Percentiles rank a stretch among this genome's conserved stretches.
Evolutionary conservation across 139 green algal genomes (phyloP).

Genomic region (Zygnema cylindricum): DNA sequence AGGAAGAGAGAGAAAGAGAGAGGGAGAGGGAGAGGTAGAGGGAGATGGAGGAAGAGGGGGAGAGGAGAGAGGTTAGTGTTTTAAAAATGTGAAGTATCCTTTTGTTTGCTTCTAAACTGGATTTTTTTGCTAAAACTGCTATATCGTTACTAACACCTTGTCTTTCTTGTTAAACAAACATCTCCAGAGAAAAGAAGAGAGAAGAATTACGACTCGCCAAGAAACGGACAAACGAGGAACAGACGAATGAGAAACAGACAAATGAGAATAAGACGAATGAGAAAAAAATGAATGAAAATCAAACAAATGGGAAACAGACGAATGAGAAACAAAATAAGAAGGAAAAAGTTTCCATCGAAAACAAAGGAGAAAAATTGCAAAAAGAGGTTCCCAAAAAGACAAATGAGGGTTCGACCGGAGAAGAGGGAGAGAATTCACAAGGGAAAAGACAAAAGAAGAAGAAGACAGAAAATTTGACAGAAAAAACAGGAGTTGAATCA

Average conservation of each 20-base stretch:
- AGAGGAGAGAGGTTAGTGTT: too few relatives aligned
- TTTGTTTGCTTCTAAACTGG: too few relatives aligned
- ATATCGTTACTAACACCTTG: too few relatives aligned
- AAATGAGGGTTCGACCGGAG: too few relatives aligned
- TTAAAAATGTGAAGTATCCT: too few relatives aligned
- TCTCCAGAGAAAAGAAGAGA: constrained; percentile 19
- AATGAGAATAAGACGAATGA: neutral
- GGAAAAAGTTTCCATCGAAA: neutral
- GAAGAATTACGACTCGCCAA: neutral
- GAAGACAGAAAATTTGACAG: neutral
- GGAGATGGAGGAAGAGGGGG: too few relatives aligned
- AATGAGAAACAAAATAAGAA: neutral
- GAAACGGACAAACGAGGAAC: neutral
- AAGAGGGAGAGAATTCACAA: too few relatives aligned
- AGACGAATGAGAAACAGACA: neutral
- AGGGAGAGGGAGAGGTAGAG: too few relatives aligned
- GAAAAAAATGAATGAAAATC: constrained; percentile 2
- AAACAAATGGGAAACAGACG: neutral
- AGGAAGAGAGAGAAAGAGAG: too few relatives aligned
- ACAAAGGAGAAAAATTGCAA: neutral
- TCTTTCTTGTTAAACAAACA: neutral
- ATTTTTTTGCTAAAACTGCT: too few relatives aligned
- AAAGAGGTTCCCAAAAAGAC: too few relatives aligned
- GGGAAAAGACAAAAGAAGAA: neutral
- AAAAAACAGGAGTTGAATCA: neutral